Base-by-base conservation (phyloP, 805 yeast species). In the Wickerhamiella australiensis region DNA sequence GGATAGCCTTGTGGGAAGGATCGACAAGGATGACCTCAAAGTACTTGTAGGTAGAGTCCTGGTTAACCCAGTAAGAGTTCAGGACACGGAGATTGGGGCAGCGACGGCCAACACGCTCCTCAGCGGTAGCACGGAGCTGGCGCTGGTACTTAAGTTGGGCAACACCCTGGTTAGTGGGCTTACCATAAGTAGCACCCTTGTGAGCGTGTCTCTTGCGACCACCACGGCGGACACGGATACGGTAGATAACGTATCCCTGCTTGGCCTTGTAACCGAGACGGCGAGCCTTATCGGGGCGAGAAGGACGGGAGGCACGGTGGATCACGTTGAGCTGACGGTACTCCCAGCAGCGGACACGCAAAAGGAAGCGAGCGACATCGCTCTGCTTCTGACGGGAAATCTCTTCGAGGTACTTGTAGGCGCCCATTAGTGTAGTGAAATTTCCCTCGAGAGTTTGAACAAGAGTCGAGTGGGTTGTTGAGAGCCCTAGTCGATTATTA, bases 181-280 rank as follows among this genome's bases (percentile, higher is more conserved):
- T 92, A 85, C 98, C 98, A 82, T 92, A 90, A 72, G 97, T 92
- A 69, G 96, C 97, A 85, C 98, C 98, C 92, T 92, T 92, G 78
- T 94, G 87, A 68, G 83, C 96, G 67, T 96, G 96, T 79, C 95
- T 86, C 96, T 92, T 92, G 85, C 98, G 88, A 80, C 90, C 90
- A 80, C 98, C 98, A 78, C 98, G 85, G 79, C 97, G 86, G 68
- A 92, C 97, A 77, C 98, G 86, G 75, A 90, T 77, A 76, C 98
- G 83, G 96, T 77, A 92, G 81, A 92, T 79, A 63, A 85, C 96
- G 73, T 85, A 92, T 66, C 98, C 98, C 80, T 92, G 98, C 83
- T 92, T 92, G 76, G 98, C 97, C 84, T 92, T 92, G 96, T 92
- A 92, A 65, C 98, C 98, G 69, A 92, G 83, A 76, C 95, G 86